Evolutionary conservation across 106 monocot species (phyloP), one percentile per base, ranked within the genome.

Genomic region (Gastrodia elata): DNA sequence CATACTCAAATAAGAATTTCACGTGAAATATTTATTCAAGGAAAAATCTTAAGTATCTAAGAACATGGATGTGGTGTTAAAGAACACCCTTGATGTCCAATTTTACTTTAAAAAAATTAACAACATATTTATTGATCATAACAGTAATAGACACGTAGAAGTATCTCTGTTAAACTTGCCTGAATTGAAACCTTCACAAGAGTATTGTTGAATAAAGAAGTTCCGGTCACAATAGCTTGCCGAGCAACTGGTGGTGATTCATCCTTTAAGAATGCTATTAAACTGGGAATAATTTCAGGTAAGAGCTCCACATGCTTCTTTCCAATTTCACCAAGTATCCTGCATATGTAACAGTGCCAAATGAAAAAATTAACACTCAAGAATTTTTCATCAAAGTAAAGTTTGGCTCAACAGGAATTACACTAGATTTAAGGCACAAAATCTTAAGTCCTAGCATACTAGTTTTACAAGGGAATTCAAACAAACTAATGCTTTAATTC

Each of bases 311-410:
- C 76, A 77, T 91, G 74, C 74, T 88, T 88, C n/a, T 64, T 25
- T 57, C 90, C 93, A 76, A 93, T 84, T 52, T 97, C 93, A 77
- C 93, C 82, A 75, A 93, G 85, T 72, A 87, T 65, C 84, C 92
- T 93, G 71, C 43, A 73, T 37, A 64, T 26, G 16, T 16, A 69
- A 33, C 6, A 76, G 35, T 25, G 58, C 2, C 16, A 2, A 41
- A 70, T 43, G 22, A 5, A 3, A 67, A 20, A 38, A 37, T 67
- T 20, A 38, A 1, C 22, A 52, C 6, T 4, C 18, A 52, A 22
- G 22, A 0, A 52, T 8, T n/a, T n/a, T 52, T n/a, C 22, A 52
- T 52, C n/a, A n/a, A n/a, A n/a, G n/a, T n/a, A n/a, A n/a, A n/a
- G n/a, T n/a, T n/a, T n/a, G n/a, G n/a, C n/a, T n/a, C n/a, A n/a